phyloP scores from a whole-genome alignment of 352 stramenopile species.

The Globisporangium lucens region DNA sequence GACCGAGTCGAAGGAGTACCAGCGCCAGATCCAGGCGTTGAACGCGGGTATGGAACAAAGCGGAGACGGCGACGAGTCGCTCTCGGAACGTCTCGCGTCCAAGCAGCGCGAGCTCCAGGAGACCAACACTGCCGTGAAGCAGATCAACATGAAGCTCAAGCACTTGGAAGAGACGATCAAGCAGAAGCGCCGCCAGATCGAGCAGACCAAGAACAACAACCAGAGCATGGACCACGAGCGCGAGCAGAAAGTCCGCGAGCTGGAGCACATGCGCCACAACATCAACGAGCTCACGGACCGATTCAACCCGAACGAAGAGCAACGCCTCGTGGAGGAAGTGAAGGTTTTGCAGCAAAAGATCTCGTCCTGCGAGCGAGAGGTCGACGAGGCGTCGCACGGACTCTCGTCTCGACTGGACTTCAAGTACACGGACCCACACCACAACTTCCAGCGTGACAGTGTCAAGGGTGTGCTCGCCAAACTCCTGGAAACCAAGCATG shows the following conservation, averaged over 20 bases:
- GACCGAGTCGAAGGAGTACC: conserved; percentile 61
- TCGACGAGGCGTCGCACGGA: conserved; percentile 91
- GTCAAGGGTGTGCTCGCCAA: conserved; percentile 98
- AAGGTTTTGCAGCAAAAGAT: conserved; percentile 66
- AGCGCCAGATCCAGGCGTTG: conserved; percentile 83
- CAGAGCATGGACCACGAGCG: conserved; percentile 65
- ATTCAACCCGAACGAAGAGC: conserved; percentile 81
- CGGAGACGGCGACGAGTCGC: conserved; percentile 66
- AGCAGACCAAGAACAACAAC: conserved; percentile 77
- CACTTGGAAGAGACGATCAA: conserved; percentile 88
- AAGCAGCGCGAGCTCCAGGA: conserved; percentile 84
- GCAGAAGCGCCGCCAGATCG: conserved; percentile 65
- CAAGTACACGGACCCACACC: conserved; percentile 94
- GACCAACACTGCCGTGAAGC: conserved; percentile 76
- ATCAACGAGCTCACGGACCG: conserved; percentile 54
- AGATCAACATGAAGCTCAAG: conserved; percentile 93
- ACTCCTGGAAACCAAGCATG: conserved; percentile 94
- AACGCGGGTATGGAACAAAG: conserved; percentile 84
- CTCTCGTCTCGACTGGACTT: conserved; percentile 96
- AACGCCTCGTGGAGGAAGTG: conserved; percentile 55
- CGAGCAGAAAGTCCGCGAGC: conserved; percentile 56
- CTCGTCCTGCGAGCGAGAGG: conserved; percentile 67
- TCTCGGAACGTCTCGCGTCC: conserved; percentile 68
- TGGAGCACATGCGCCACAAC: conserved; percentile 58
- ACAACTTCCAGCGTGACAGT: conserved; percentile 93